phyloP scores from a whole-genome alignment of 2,329 filamentous ascomycete species.

The Metarhizium brunneum region DNA sequence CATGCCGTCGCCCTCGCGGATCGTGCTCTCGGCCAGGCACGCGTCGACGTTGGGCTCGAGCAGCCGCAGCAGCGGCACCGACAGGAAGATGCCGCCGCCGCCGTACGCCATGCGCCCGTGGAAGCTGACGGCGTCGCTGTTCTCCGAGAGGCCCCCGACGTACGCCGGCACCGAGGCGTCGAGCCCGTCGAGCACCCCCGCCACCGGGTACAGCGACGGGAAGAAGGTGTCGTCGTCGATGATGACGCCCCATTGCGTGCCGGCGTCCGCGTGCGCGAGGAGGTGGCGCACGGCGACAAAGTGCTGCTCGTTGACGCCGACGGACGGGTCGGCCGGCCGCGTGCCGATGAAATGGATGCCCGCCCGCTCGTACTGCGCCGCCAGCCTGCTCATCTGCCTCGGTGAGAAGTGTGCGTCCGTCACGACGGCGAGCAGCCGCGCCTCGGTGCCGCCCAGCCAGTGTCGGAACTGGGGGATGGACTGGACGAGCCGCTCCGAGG shows the following conservation, averaged over 20 bases:
- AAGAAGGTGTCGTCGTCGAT: slow-evolving; percentile 59
- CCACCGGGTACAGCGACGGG: slow-evolving; percentile 41
- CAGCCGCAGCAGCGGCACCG: slow-evolving; percentile 38
- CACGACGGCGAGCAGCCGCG: slow-evolving; percentile 41
- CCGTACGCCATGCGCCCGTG: slow-evolving; percentile 54
- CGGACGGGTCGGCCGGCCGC: slow-evolving; percentile 21
- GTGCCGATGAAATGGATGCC: slow-evolving; percentile 26
- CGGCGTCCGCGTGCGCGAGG: slow-evolving; percentile 29
- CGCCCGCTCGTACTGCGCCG: slow-evolving; percentile 16
- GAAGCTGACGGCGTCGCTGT: slow-evolving; percentile 37
- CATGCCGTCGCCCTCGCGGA: slow-evolving; percentile 42
- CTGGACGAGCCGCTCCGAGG: slow-evolving; percentile 36
- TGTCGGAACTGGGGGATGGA: slow-evolving; percentile 43
- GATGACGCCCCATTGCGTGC: slow-evolving; percentile 45
- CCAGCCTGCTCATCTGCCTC: slow-evolving; percentile 17
- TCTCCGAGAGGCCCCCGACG: slow-evolving; percentile 49
- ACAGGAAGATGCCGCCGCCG: slow-evolving; percentile 51
- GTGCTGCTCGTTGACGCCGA: slow-evolving; percentile 43
- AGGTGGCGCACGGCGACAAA: slow-evolving; percentile 46
- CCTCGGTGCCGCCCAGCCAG: slow-evolving; percentile 43
- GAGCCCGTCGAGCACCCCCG: slow-evolving; percentile 34
- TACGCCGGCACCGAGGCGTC: slow-evolving; percentile 41
- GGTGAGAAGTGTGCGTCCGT: slow-evolving; percentile 25
- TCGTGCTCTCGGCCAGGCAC: slow-evolving; percentile 35
- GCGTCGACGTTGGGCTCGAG: slow-evolving; percentile 36